phyloP scores from a whole-genome alignment of 1,139 yeast genomes.

The Meyerozyma carpophila region DNA sequence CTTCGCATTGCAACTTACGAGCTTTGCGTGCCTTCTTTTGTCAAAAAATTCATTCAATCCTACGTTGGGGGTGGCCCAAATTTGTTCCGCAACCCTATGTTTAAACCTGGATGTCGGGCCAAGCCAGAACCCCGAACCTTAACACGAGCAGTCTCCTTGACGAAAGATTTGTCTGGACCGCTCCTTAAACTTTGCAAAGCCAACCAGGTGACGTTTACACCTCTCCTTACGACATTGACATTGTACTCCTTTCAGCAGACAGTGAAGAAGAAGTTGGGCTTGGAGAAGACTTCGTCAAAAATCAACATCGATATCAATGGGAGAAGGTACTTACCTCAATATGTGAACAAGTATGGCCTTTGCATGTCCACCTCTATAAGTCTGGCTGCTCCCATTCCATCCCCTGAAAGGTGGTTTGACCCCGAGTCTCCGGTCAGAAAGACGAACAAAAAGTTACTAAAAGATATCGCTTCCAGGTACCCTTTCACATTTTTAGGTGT shows the following conservation, averaged over 20 bases:
- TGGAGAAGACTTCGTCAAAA: constrained; percentile 8
- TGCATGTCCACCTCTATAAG: constrained; percentile 12
- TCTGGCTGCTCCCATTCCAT: background rate
- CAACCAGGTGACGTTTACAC: constrained; percentile 20
- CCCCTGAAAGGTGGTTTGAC: background rate
- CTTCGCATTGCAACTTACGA: constrained; percentile 2
- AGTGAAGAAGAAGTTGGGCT: constrained; percentile 10
- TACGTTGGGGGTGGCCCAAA: constrained; percentile 7
- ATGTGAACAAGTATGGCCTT: constrained; percentile 14
- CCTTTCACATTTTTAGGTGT: constrained; percentile 16
- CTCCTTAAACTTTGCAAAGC: constrained; percentile 11
- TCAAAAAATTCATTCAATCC: constrained; percentile 1
- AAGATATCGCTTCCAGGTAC: constrained; percentile 8
- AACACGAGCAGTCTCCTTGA: constrained; percentile 4
- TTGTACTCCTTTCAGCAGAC: constrained; percentile 17
- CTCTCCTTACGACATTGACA: constrained; percentile 18
- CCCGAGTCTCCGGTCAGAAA: background rate
- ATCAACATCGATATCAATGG: constrained; percentile 19
- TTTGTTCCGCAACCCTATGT: constrained; percentile 13
- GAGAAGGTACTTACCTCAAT: constrained; percentile 18
- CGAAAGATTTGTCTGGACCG: constrained; percentile 6
- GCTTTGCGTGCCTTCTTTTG: constrained; percentile 7
- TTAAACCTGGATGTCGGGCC: constrained; percentile 7
- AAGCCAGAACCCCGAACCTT: constrained; percentile 12
- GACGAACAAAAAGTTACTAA: constrained; percentile 6